A percentile compares a stretch with the other conserved stretches of the same genome.
phyloP scores from a whole-genome alignment of 2,329 filamentous ascomycete species.

The Penicillium palitans region DNA sequence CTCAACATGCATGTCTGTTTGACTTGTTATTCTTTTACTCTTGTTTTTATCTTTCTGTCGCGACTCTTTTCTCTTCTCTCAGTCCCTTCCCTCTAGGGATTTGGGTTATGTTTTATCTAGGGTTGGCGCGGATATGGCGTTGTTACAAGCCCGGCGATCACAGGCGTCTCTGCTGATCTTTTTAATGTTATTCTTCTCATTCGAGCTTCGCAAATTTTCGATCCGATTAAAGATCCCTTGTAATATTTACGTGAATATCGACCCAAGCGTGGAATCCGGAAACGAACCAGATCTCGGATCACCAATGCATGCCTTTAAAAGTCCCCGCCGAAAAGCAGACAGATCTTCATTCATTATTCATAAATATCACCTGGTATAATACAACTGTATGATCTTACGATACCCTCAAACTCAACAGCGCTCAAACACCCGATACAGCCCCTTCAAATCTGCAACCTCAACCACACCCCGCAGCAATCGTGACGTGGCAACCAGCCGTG shows the following conservation, averaged over 20 bases:
- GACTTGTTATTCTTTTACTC: not conserved
- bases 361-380: not conserved
- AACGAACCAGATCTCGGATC: not conserved
- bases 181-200: not conserved
- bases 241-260: not conserved
- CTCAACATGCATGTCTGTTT: slow-evolving; percentile 1
- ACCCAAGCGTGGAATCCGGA: too few species aligned
- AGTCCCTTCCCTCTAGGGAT: not conserved
- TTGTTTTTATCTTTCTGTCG: not conserved
- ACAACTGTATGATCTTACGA: not conserved
- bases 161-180: not conserved
- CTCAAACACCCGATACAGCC: slow-evolving; percentile 92
- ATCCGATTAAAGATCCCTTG: not conserved
- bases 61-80: not conserved
- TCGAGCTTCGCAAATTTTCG: not conserved
- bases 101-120: slow-evolving; percentile 8
- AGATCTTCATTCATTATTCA: slow-evolving; percentile 3
- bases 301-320: not conserved
- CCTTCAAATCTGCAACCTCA: slow-evolving; percentile 89
- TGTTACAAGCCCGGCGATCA: slow-evolving; percentile 7
- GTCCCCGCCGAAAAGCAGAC: not conserved
- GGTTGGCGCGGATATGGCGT: slow-evolving; percentile 4
- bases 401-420: slow-evolving; percentile 62
- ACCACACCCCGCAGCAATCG: slow-evolving; percentile 73
- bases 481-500: slow-evolving; percentile 78